Evolutionary conservation across 768 basidiomycete species (phyloP).

Genomic region (Suillus variegatus): DNA sequence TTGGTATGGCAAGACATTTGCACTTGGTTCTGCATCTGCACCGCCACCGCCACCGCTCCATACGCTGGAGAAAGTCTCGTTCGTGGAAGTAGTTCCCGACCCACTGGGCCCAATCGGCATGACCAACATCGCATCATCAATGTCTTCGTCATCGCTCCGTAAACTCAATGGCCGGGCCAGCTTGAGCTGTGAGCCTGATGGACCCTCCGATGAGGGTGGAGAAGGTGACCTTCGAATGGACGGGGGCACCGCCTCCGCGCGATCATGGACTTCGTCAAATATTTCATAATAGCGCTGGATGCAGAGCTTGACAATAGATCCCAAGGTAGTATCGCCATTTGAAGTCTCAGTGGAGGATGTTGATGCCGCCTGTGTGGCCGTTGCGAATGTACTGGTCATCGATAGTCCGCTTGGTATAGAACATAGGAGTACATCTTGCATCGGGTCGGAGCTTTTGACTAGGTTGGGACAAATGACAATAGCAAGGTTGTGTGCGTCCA

Average conservation of each 20-base stretch:
- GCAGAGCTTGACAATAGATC: conserved; percentile 71
- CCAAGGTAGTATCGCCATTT: conserved; percentile 65
- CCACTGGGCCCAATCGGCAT: conserved; percentile 62
- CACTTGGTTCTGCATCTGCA: conserved; percentile 19
- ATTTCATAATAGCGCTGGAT: conserved; percentile 84
- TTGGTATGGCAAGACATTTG: conserved; percentile 30
- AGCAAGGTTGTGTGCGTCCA: conserved; percentile 84
- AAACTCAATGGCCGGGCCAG: conserved; percentile 26
- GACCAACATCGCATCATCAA: conserved; percentile 74
- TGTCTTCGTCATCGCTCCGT: conserved; percentile 61
- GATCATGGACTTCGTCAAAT: conserved; percentile 80
- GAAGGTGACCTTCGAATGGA: conserved; percentile 25
- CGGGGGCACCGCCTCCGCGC: conserved; percentile 56
- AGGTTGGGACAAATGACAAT: conserved; percentile 82
- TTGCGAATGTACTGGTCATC: conserved; percentile 24
- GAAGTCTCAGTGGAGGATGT: conserved; percentile 28
- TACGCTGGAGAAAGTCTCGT: conserved; percentile 19
- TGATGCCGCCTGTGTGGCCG: conserved; percentile 8
- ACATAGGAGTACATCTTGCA: conserved; percentile 76
- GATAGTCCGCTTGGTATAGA: conserved; percentile 53
- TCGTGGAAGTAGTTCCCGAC: conserved; percentile 12
- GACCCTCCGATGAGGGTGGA: conserved; percentile 24
- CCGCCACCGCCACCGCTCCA: conserved; percentile 26
- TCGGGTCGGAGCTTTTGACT: conserved; percentile 65
- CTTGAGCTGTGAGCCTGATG: conserved; percentile 25